phyloP scores from a whole-genome alignment of 2,329 filamentous ascomycete genomes.

The Aspergillus flavus region DNA sequence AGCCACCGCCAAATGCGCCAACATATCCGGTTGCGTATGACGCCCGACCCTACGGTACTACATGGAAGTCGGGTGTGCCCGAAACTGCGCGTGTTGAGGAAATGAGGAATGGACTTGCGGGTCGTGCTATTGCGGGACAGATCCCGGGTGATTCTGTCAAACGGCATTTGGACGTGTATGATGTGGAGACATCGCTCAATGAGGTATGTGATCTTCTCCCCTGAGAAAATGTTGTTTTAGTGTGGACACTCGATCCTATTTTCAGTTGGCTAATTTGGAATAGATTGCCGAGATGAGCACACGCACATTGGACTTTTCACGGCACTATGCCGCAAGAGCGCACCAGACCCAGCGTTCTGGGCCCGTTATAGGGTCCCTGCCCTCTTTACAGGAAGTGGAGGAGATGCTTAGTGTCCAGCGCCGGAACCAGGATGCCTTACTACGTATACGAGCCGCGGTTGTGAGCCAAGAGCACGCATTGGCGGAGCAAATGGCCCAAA shows the following conservation, averaged over 20 bases:
- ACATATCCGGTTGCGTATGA: slow-evolving; percentile 38
- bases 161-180: slow-evolving; percentile 64
- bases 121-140: slow-evolving; percentile 30
- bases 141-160: slow-evolving; percentile 57
- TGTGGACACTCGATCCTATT: background rate
- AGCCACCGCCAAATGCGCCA: slow-evolving; percentile 32
- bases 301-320: slow-evolving; percentile 49
- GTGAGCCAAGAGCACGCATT: slow-evolving; percentile 61
- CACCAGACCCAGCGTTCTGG: slow-evolving; percentile 51
- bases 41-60: slow-evolving; percentile 32
- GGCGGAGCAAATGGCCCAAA: slow-evolving; percentile 55
- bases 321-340: slow-evolving; percentile 44
- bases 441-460: slow-evolving; percentile 63
- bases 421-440: slow-evolving; percentile 52
- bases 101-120: slow-evolving; percentile 32
- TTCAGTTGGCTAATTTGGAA: slow-evolving; percentile 19
- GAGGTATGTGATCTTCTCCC: slow-evolving; percentile 42
- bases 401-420: slow-evolving; percentile 50
- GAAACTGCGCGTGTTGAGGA: slow-evolving; percentile 38
- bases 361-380: slow-evolving; percentile 45
- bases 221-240: background rate
- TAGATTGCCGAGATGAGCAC: slow-evolving; percentile 50
- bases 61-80: slow-evolving; percentile 31
- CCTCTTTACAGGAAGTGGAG: slow-evolving; percentile 48
- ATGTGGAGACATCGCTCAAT: slow-evolving; percentile 55